Conservation (phyloP, 768 basidiomycete genomes). For the Collybia nuda region DNA sequence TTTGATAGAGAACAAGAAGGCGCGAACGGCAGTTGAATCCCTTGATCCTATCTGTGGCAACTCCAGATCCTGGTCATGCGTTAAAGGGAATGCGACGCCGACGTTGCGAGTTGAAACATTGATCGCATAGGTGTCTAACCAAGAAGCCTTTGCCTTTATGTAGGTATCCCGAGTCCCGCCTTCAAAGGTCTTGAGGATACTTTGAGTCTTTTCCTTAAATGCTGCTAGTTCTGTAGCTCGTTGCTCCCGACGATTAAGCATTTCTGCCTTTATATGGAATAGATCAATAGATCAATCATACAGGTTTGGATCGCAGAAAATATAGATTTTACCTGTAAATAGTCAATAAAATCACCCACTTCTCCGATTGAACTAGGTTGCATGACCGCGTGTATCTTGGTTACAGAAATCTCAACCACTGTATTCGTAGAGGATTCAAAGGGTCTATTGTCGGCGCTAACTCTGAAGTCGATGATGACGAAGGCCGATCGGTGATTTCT, state of each 20-base stretch:
- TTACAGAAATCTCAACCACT: conserved; percentile 53
- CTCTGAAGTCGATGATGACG: conserved; percentile 74
- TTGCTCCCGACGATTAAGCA: conserved; percentile 70
- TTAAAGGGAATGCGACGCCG: conserved; percentile 90
- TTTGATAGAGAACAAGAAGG: conserved; percentile 84
- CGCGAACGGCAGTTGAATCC: conserved; percentile 54
- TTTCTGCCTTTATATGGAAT: conserved; percentile 55
- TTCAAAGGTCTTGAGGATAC: conserved; percentile 75
- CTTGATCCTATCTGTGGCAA: conserved; percentile 39
- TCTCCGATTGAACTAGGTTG: conserved; percentile 92
- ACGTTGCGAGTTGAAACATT: conserved; percentile 61
- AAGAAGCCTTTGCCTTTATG: conserved; percentile 40
- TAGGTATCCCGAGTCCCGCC: conserved; percentile 47
- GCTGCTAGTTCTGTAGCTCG: conserved; percentile 76
- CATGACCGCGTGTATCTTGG: conserved; percentile 89
- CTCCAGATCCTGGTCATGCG: conserved; percentile 57
- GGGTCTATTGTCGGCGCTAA: conserved; percentile 30
- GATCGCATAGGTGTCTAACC: conserved; percentile 58
- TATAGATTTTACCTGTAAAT: conserved; percentile 60
- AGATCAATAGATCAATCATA: not conserved
- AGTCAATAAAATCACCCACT: conserved; percentile 85
- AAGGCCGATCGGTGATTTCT: conserved; percentile 75
- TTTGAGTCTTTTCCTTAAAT: conserved; percentile 80
- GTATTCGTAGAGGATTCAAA: conserved; percentile 22
- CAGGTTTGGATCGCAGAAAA: not conserved